Base-by-base conservation (phyloP, 805 yeast genomes). In the Barnettozyma vustinii region DNA sequence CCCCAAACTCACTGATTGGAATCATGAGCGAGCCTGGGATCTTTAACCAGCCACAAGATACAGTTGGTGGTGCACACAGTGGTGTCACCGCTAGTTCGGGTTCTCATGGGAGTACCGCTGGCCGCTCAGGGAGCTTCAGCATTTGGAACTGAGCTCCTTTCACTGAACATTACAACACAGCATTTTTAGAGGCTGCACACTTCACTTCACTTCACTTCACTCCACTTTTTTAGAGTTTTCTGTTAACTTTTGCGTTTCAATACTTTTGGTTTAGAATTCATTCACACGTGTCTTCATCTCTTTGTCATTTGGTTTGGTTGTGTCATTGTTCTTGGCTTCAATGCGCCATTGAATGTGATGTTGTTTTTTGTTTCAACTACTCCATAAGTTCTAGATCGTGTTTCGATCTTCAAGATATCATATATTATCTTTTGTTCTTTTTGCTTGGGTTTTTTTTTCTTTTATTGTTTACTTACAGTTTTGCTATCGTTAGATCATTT, bases 71-170 rank as follows among this genome's bases (percentile, higher is more conserved):
- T 36, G 4, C 39, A 3, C 20, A 36, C 8, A 32, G 41, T 42
- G 39, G 19, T 9, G 20, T 13, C 26, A 15, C 21, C 21, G 16
- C 16, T 13, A 40, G 37, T 33, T 27, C n/a, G 20, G 40, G 33
- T 8, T 19, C 44, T 4, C 37, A n/a, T 32, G 20, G 23, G 13
- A 25, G 27, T 15, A 9, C 21, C 12, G 37, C 25, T 23, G 21
- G 37, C 12, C 42, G 33, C 15, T 25, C 43, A 9, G 46, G 46
- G 43, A 47, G 50, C 30, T 41, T 41, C 41, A 37, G 46, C 25
- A 47, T 47, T 23, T 47, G 50, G 50, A 47, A 47, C 19, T 48
- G 27, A 44, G 21, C 7, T 26, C 4, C 18, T n/a, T 26, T 16
- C 23, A 25, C 12, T 26, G 35, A 23, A 23, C 42, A 13, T 7